phyloP scores from a whole-genome alignment of 225 moss, liverwort and hornwort genomes.

The Neckera pumila region DNA sequence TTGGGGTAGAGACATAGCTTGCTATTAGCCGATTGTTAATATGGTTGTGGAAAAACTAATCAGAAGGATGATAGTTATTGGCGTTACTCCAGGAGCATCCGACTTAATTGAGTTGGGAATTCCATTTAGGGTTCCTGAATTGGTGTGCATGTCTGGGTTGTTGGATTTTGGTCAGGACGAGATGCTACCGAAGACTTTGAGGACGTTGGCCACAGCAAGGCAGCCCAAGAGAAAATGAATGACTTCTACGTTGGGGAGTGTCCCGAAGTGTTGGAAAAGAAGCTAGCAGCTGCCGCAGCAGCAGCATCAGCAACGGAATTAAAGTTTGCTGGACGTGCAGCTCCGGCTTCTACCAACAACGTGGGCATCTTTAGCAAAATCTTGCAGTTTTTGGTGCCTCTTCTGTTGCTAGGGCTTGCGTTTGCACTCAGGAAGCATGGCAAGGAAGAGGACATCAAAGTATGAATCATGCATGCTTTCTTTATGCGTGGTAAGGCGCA shows the following conservation, averaged over 20 bases:
- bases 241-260: slow-evolving; percentile 51
- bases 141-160: neutral
- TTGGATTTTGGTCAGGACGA: slow-evolving; percentile 4
- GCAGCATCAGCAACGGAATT: neutral
- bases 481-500: neutral
- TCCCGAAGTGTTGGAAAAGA: slow-evolving; percentile 7
- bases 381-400: slow-evolving; percentile 36
- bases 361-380: slow-evolving; percentile 24
- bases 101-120: neutral
- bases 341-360: neutral
- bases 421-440: slow-evolving; percentile 27
- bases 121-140: neutral
- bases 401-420: slow-evolving; percentile 31
- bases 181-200: slow-evolving; percentile 66
- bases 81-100: neutral
- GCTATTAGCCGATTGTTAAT: neutral
- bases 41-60: neutral
- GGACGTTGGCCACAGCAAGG: slow-evolving; percentile 52
- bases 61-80: neutral
- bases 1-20: neutral
- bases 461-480: neutral
- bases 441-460: slow-evolving; percentile 4
- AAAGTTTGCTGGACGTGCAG: neutral
- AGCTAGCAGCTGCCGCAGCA: neutral
- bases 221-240: slow-evolving; percentile 38